A percentile compares a stretch with the other conserved stretches of the same genome.
phyloP scores from a whole-genome alignment of 495 filamentous ascomycete genomes.

The Annulohypoxylon bovei region DNA sequence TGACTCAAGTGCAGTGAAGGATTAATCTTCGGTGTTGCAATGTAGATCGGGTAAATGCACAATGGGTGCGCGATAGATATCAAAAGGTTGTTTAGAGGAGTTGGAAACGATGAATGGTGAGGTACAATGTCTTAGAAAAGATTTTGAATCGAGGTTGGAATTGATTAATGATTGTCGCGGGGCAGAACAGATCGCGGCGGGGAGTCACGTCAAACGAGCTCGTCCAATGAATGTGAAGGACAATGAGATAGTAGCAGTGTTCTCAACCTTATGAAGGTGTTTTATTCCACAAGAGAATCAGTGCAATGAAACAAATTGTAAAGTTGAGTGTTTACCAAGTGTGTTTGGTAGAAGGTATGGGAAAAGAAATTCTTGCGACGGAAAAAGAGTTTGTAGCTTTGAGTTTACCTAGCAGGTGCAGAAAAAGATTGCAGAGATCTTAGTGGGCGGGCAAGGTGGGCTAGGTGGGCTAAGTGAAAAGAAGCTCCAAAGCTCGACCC shows the following conservation, averaged over 20 bases:
- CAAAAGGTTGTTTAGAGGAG: background rate
- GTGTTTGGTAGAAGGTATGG: background rate
- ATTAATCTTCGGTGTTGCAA: background rate
- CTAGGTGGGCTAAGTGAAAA: background rate
- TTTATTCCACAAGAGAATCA: background rate
- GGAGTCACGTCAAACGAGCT: slow-evolving; percentile 24
- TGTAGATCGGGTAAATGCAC: background rate
- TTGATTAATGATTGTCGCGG: slow-evolving; percentile 18
- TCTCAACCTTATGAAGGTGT: background rate
- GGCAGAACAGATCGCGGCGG: slow-evolving; percentile 24
- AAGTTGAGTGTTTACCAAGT: background rate
- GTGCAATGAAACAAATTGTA: background rate
- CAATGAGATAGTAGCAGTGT: background rate
- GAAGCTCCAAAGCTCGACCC: slow-evolving; percentile 9
- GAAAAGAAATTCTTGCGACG: slow-evolving; percentile 14
- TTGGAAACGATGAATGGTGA: background rate
- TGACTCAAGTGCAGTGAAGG: background rate
- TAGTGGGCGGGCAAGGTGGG: background rate
- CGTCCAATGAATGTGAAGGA: slow-evolving; percentile 6
- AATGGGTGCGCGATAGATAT: background rate
- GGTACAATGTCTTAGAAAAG: background rate
- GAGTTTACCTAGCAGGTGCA: background rate
- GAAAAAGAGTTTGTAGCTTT: slow-evolving; percentile 1
- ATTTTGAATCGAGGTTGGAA: background rate
- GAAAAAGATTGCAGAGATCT: background rate